phyloP scores from a whole-genome alignment of 2,329 filamentous ascomycete species.

The Talaromyces sp. region DNA sequence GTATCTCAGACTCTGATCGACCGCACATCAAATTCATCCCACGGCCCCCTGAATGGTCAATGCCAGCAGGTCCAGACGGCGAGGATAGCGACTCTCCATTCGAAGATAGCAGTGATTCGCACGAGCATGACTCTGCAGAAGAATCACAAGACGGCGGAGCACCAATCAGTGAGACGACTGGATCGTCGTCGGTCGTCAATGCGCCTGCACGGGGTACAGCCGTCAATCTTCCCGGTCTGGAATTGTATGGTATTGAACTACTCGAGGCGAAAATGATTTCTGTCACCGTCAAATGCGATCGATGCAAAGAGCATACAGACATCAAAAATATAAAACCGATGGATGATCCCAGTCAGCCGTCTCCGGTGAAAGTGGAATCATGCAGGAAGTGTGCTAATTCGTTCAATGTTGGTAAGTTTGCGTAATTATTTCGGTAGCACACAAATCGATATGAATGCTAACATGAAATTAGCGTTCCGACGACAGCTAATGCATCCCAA shows the following conservation, averaged over 20 bases:
- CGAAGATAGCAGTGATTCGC: conserved; percentile 26
- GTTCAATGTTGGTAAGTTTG: conserved; percentile 43
- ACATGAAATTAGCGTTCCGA: conserved; percentile 50
- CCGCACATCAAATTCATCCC: conserved; percentile 69
- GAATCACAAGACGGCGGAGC: conserved; percentile 45
- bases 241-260: conserved; percentile 73
- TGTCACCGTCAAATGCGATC: conserved; percentile 71
- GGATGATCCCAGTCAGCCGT: conserved; percentile 37
- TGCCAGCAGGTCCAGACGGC: conserved; percentile 28
- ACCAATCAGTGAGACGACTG: conserved; percentile 23
- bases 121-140: conserved; percentile 46
- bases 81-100: conserved; percentile 33
- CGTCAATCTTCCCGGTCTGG: conserved; percentile 72
- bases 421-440: neutral
- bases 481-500: conserved; percentile 69
- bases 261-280: conserved; percentile 66
- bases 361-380: conserved; percentile 44
- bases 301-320: conserved; percentile 72
- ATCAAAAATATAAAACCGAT: conserved; percentile 63
- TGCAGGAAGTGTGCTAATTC: conserved; percentile 56
- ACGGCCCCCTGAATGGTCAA: conserved; percentile 72
- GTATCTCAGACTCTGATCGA: conserved; percentile 41
- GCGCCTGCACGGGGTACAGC: conserved; percentile 66
- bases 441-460: neutral
- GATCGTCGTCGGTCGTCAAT: conserved; percentile 29